Conservation (phyloP, 305 asterid genomes). For the Fraxinus sp. region DNA sequence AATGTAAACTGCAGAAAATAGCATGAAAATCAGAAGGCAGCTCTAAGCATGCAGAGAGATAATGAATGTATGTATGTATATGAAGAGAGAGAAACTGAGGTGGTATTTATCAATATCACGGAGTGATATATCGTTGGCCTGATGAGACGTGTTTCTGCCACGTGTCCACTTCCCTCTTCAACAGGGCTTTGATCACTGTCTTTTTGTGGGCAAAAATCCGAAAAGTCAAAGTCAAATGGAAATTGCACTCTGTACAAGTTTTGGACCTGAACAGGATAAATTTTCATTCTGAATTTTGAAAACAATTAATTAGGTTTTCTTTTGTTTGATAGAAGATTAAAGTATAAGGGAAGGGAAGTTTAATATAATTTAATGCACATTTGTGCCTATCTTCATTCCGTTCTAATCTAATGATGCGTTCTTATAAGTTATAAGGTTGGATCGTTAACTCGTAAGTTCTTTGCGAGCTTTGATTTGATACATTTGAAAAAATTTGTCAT, state of each 20-base stretch:
- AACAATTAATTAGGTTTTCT: background rate
- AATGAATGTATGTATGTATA: background rate
- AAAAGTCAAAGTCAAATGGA: background rate
- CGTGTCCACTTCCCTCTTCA: slow-evolving; percentile 35
- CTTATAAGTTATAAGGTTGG: background rate
- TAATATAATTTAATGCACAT: background rate
- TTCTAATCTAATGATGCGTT: background rate
- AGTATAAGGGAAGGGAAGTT: background rate
- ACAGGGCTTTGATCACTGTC: slow-evolving; percentile 14
- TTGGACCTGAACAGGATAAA: background rate
- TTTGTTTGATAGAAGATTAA: background rate
- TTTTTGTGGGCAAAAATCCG: background rate
- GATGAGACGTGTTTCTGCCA: slow-evolving; percentile 27
- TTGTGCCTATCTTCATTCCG: background rate
- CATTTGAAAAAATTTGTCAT: background rate
- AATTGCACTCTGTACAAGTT: background rate
- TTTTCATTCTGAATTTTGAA: background rate
- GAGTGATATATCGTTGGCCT: slow-evolving; percentile 31
- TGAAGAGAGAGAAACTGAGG: background rate
- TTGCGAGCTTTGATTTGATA: background rate
- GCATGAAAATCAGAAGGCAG: slow-evolving; percentile 8
- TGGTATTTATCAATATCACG: slow-evolving; percentile 70
- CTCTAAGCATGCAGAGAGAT: slow-evolving; percentile 30
- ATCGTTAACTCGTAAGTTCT: background rate
- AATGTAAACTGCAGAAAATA: background rate